Evolutionary conservation across 768 basidiomycete species (phyloP).

Genomic region (Boletus barrowsii): DNA sequence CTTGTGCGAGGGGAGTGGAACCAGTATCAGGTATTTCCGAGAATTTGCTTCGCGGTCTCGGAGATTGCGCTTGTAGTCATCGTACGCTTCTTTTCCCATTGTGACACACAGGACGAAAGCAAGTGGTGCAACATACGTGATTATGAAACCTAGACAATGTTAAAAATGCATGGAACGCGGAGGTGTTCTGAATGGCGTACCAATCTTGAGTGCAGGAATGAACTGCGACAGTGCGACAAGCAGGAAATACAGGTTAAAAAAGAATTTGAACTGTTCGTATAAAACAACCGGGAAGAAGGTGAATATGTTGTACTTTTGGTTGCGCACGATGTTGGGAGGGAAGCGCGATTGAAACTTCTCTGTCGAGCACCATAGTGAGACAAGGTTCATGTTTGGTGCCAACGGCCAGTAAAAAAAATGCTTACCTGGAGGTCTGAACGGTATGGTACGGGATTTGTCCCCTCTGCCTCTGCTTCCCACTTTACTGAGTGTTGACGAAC

Average conservation of each 20-base stretch:
- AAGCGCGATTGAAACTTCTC: conserved; percentile 71
- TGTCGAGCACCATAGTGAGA: conserved; percentile 23
- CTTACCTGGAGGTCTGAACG: conserved; percentile 71
- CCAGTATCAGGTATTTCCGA: conserved; percentile 82
- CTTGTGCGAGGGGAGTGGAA: conserved; percentile 43
- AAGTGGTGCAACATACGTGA: conserved; percentile 93
- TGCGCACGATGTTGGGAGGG: conserved; percentile 89
- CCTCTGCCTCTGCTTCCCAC: conserved; percentile 33
- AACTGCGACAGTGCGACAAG: conserved; percentile 97
- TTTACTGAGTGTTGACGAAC: conserved; percentile 19
- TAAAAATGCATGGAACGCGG: background rate
- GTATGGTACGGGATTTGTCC: conserved; percentile 74
- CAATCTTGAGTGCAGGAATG: conserved; percentile 92
- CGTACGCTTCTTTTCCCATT: conserved; percentile 98
- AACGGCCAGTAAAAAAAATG: background rate
- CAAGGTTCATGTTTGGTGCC: background rate
- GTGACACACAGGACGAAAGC: conserved; percentile 94
- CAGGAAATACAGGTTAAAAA: conserved; percentile 98
- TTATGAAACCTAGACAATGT: conserved; percentile 69
- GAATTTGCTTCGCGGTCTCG: conserved; percentile 96
- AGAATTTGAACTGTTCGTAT: conserved; percentile 99
- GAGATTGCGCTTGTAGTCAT: conserved; percentile 92
- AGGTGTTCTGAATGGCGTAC: conserved; percentile 40
- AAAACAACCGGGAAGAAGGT: conserved; percentile 97
- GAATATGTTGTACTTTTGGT: conserved; percentile 96